These are phyloP conservation scores for Malus asiatica DNA, from an alignment of 306 rosid species.

Conservation along the genomic window DNA sequence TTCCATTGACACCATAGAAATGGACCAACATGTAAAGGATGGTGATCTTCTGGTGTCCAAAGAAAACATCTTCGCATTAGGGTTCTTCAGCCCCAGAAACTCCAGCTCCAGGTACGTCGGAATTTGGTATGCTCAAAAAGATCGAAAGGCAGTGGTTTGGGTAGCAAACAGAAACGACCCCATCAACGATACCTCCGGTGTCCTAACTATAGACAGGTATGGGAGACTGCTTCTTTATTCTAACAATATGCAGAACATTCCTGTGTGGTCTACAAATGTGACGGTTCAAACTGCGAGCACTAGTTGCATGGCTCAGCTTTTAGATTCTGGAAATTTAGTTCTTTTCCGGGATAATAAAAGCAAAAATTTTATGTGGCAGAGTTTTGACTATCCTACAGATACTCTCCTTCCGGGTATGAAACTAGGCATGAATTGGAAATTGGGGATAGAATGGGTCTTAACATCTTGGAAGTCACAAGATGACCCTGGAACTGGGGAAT, in stretches of 20 bases:
- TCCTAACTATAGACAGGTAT: neutral
- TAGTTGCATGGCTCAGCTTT: neutral
- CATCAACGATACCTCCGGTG: slow-evolving; percentile 18
- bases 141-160: slow-evolving; percentile 36
- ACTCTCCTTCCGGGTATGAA: slow-evolving; percentile 21
- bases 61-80: too few species aligned
- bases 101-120: slow-evolving; percentile 18
- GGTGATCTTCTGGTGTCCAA: too few species aligned
- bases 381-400: slow-evolving; percentile 35
- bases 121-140: slow-evolving; percentile 29
- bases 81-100: too few species aligned
- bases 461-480: neutral
- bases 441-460: neutral
- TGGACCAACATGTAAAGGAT: too few species aligned
- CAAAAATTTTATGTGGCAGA: slow-evolving; percentile 20
- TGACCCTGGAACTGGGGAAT: neutral
- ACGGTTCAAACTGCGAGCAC: neutral
- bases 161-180: slow-evolving; percentile 49
- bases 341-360: neutral
- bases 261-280: slow-evolving; percentile 6
- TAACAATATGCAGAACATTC: neutral
- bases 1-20: too few species aligned
- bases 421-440: neutral
- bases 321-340: slow-evolving; percentile 13
- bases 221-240: slow-evolving; percentile 1